Evolutionary conservation across 2,329 filamentous ascomycete species (phyloP).

Genomic region (Fusarium austroafricanum): DNA sequence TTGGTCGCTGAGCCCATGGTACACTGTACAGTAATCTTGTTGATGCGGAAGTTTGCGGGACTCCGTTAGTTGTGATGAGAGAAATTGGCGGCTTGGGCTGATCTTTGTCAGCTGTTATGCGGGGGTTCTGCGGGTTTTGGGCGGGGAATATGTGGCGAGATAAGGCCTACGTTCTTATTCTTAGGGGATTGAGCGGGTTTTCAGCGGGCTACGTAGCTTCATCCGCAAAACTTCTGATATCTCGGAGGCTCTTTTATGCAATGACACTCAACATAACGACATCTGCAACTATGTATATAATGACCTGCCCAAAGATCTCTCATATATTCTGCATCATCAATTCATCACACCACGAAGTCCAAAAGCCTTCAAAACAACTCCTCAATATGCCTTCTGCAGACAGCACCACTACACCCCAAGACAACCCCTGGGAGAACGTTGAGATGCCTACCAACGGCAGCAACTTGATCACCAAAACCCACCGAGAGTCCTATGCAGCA

Average conservation of each 20-base stretch:
- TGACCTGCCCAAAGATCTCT: too few species aligned
- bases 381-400: slow-evolving; percentile 1
- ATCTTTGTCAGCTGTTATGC: slow-evolving; percentile 8
- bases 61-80: background rate
- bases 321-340: rapidly evolving
- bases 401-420: background rate
- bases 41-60: slow-evolving; percentile 4
- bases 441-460: background rate
- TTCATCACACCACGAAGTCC: rapidly evolving
- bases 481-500: slow-evolving; percentile 46
- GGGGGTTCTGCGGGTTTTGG: background rate
- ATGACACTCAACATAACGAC: too few species aligned
- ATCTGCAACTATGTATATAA: background rate
- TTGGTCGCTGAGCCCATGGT: background rate
- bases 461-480: background rate
- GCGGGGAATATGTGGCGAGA: rapidly evolving
- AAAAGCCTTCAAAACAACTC: too few species aligned
- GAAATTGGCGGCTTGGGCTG: background rate
- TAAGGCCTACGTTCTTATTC: background rate
- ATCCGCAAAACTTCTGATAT: background rate
- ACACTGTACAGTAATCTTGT: too few species aligned
- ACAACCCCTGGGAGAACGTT: slow-evolving; percentile 3
- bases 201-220: background rate
- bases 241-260: background rate
- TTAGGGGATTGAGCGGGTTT: background rate